Conservation (phyloP, 139 green algal species). For the Ostreobium quekettii region DNA sequence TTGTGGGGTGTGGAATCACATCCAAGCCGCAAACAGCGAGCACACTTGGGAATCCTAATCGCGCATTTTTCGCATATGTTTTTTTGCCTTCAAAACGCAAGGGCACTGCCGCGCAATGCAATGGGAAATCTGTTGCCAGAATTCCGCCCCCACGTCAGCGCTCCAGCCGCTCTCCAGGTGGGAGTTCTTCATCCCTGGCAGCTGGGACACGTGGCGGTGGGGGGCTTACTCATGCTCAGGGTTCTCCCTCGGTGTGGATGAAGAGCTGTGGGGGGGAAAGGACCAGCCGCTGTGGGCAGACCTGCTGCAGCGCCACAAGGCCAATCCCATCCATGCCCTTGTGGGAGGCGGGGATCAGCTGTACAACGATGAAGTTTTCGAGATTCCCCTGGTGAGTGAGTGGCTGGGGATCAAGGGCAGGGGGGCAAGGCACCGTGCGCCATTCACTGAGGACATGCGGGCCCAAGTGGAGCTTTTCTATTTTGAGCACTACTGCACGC, state of each 20-base stretch:
- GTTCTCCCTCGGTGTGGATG: slow-evolving; percentile 1
- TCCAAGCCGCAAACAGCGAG: too few species aligned
- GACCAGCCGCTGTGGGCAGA: slow-evolving; percentile 20
- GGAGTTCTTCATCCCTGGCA: slow-evolving; percentile 10
- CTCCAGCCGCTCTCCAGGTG: too few species aligned
- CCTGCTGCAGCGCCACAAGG: slow-evolving; percentile 28
- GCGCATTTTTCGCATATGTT: too few species aligned
- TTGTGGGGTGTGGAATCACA: too few species aligned
- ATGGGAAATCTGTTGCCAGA: too few species aligned
- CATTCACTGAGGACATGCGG: slow-evolving; percentile 3
- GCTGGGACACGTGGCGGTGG: background rate
- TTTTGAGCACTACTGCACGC: slow-evolving; percentile 13
- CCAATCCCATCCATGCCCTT: slow-evolving; percentile 48
- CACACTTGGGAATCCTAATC: too few species aligned
- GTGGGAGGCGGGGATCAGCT: slow-evolving; percentile 43
- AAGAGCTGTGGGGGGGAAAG: background rate
- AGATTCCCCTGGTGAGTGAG: background rate
- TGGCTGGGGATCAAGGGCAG: slow-evolving; percentile 12
- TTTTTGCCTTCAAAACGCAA: too few species aligned
- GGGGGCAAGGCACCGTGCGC: background rate
- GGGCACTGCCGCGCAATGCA: too few species aligned
- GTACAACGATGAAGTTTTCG: slow-evolving; percentile 18
- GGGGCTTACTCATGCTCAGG: slow-evolving; percentile 16
- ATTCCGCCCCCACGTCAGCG: too few species aligned
- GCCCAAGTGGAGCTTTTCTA: slow-evolving; percentile 2